Evolutionary conservation across 2,329 filamentous ascomycete species (phyloP), one percentile per base, ranked within the genome.

Genomic region (Dryadomyces quercus-mongolicae): DNA sequence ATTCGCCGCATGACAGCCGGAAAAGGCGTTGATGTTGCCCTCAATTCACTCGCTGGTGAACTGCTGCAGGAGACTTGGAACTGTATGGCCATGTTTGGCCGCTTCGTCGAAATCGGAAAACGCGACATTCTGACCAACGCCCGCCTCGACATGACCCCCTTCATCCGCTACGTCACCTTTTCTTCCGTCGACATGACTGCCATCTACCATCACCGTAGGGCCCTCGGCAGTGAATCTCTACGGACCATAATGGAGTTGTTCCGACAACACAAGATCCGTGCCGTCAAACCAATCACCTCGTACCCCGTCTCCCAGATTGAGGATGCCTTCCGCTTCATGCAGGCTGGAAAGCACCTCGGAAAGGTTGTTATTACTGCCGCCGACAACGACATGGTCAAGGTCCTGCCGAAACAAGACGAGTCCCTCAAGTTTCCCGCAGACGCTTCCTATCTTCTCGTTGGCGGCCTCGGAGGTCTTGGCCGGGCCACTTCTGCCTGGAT

Each of bases 31-130:
- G 67, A 72, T 48, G 62, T 72, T 1, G 58, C 71, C 1, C 54
- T 73, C 16, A 71, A 75, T 60, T 73, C 70, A 0, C 63, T 75
- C 0, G 60, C 68, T 2, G 73, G 73, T 0, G 72, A 75, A 16
- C 59, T 64, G 1, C 59, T 74, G 3, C 65, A 65, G 1, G 69
- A 70, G 36, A 69, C 72, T 0, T 75, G 69, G 71, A 63, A 65
- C 4, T 73, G 70, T 54, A 61, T 78, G 15, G 69, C 68, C 42
- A 64, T 62, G 7, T 73, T 72, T 22, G 57, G 57, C 34, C 50
- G 49, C 21, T 53, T 58, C 9, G 38, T 58, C 21, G 57, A 58
- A 22, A 55, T 58, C 38, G 56, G 56, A 25, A 43, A 49, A 25
- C 45, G 34, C 13, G 56, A 58, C 9, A 25, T 42, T 1, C 6